phyloP scores from a whole-genome alignment of 768 basidiomycete species.

The Phaffia tasmanica region DNA sequence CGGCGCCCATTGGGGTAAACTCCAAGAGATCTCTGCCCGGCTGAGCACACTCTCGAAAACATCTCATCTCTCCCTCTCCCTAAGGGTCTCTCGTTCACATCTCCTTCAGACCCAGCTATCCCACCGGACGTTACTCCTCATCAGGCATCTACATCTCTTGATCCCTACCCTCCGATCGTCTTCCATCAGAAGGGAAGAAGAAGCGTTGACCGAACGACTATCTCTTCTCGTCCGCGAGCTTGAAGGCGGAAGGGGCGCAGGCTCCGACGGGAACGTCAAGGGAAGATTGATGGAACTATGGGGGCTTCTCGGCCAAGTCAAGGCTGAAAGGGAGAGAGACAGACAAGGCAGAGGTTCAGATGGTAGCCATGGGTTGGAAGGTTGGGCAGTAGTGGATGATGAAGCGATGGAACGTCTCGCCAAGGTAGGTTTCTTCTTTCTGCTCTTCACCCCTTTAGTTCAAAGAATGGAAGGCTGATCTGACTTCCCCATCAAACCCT shows the following conservation, averaged over 20 bases:
- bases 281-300: slow-evolving; percentile 36
- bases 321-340: slow-evolving; percentile 27
- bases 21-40: slow-evolving; percentile 32
- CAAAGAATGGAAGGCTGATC: too few species aligned
- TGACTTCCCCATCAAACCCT: too few species aligned
- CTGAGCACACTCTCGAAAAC: slow-evolving; percentile 27
- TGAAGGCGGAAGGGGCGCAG: slow-evolving; percentile 28
- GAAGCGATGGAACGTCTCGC: slow-evolving; percentile 30
- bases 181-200: slow-evolving; percentile 33
- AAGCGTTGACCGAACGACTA: slow-evolving; percentile 28
- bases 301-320: slow-evolving; percentile 34
- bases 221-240: slow-evolving; percentile 32
- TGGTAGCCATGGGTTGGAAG: slow-evolving; percentile 21
- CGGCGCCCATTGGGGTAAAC: slow-evolving; percentile 33
- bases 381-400: slow-evolving; percentile 30
- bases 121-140: slow-evolving; percentile 34
- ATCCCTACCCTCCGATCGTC: slow-evolving; percentile 33
- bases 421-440: slow-evolving; percentile 27
- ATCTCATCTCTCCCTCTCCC: slow-evolving; percentile 21
- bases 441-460: not conserved
- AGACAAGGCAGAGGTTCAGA: slow-evolving; percentile 18
- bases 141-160: slow-evolving; percentile 31
- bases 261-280: slow-evolving; percentile 26
- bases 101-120: slow-evolving; percentile 28
- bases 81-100: slow-evolving; percentile 21